Evolutionary conservation across 768 basidiomycete genomes (phyloP).

Genomic region (Clitopilus passeckerianus): DNA sequence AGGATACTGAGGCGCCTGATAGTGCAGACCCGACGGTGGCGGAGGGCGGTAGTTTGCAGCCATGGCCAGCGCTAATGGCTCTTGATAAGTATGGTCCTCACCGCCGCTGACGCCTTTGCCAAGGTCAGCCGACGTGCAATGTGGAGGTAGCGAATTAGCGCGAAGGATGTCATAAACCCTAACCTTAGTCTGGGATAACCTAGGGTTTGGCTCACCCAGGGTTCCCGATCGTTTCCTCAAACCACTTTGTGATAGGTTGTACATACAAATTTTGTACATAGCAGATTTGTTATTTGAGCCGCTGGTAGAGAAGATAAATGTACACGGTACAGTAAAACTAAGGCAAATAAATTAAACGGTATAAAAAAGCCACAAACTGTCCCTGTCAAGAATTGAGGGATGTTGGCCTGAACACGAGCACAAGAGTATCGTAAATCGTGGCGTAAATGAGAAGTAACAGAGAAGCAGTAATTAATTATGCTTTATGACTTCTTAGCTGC

Average conservation of each 20-base stretch:
- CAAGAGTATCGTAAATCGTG: constrained; percentile 5
- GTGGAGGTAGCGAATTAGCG: too few species aligned
- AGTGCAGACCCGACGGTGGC: constrained; percentile 9
- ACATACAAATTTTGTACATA: too few species aligned
- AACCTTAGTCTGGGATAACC: background rate
- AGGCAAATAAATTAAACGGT: constrained; percentile 2
- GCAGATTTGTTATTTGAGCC: background rate
- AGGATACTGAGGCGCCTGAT: constrained; percentile 22
- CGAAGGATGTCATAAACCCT: background rate
- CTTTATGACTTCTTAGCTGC: constrained; percentile 22
- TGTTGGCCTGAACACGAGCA: constrained; percentile 6
- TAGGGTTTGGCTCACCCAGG: background rate
- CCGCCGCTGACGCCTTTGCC: background rate
- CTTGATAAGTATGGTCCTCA: background rate
- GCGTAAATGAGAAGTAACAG: constrained; percentile 7
- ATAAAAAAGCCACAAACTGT: constrained; percentile 5
- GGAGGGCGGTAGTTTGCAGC: constrained; percentile 3
- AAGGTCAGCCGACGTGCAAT: background rate
- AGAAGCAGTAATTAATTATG: background rate
- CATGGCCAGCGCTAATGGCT: background rate
- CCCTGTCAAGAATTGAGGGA: background rate
- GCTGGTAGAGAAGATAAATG: constrained; percentile 2
- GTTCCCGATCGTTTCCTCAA: background rate
- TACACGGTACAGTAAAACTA: constrained; percentile 2
- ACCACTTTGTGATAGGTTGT: too few species aligned